These are phyloP conservation scores for Aegilops tauschii DNA, from an alignment of 176 grass and related monocot species.

Conservation along the genomic window DNA sequence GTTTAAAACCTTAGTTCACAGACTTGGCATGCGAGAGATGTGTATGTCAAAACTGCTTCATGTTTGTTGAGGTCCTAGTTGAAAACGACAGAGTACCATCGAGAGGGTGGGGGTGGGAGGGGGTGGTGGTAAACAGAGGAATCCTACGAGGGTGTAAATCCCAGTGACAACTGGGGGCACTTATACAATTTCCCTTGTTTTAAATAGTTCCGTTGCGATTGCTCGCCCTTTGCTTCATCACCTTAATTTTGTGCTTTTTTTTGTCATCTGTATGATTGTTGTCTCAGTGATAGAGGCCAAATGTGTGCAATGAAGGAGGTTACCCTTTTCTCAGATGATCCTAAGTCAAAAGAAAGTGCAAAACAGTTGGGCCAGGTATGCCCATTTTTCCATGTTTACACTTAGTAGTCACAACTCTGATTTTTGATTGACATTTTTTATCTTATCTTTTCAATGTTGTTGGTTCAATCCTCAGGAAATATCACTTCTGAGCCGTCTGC, in stretches of 20 bases:
- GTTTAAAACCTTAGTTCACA: not conserved
- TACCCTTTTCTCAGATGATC: slow-evolving; percentile 96
- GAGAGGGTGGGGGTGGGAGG: too few relatives aligned
- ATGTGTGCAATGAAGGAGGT: slow-evolving; percentile 99
- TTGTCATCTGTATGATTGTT: slow-evolving; percentile 21
- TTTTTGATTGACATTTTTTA: slow-evolving; percentile 19
- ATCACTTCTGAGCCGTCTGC: slow-evolving; percentile 87
- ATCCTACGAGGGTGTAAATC: not conserved
- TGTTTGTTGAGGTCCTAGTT: not conserved
- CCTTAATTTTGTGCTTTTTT: slow-evolving; percentile 24
- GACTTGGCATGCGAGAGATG: not conserved
- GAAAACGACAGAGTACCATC: not conserved
- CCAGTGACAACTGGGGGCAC: too few relatives aligned
- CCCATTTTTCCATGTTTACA: slow-evolving; percentile 19
- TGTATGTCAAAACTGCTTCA: not conserved
- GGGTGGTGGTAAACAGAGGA: not conserved
- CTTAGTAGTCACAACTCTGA: not conserved
- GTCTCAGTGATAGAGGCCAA: slow-evolving; percentile 84
- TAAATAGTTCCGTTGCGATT: slow-evolving; percentile 11
- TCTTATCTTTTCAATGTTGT: slow-evolving; percentile 1
- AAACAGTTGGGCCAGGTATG: slow-evolving; percentile 85
- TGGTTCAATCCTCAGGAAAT: slow-evolving; percentile 80
- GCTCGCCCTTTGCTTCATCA: not conserved
- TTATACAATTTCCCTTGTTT: not conserved
- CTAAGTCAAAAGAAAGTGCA: slow-evolving; percentile 97